Base-by-base conservation (phyloP, 1,284 basidiomycete genomes). In the Sporisorium reilianum region DNA sequence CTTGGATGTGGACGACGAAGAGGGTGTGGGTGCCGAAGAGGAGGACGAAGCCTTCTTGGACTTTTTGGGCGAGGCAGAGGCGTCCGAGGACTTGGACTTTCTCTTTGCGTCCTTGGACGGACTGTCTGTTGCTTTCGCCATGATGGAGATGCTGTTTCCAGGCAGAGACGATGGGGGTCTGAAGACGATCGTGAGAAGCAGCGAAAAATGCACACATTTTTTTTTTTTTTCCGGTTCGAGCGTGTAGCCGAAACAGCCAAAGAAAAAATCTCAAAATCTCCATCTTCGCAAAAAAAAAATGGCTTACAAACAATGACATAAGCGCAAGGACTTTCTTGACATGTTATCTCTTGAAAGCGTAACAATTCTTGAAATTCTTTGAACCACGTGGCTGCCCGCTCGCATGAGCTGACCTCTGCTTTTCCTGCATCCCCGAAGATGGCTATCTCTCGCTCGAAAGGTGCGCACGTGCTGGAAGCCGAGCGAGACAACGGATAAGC, bases 11-110 rank as follows among this genome's bases (percentile, higher is more conserved):
- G n/a, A n/a, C 9, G 67, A 30, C 20, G 63, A 28, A 12, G 59
- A 64, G n/a, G 69, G 63, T n/a, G 58, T 42, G 20, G 58, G 30
- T 7, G 42, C 40, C 11, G 42, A 20, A 28, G 46, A 42, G 10
- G 53, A 20, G 1, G 69, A 48, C 18, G 58, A 26, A 2, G 66
- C 48, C 51, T 62, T 75, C 16, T 69, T 61, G 36, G 64, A 64
- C 60, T 75, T 75, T 22, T 71, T 75, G 34, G 72, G 56, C 22
- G 72, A 64, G 8, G 30, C 23, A 18, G 59, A 42, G 32, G 55
- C 48, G 18, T 64, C 58, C 28, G 66, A 65, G 14, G 63, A 49
- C 34, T 75, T 75, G 44, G 66, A 61, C 50, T 69, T 63, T 40
- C 66, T 45, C 63, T 69, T 75, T 38, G 30, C 52, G 36, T 63